phyloP scores from a whole-genome alignment of 164 flowering plant species.

The Chloranthus sessilifolius region DNA sequence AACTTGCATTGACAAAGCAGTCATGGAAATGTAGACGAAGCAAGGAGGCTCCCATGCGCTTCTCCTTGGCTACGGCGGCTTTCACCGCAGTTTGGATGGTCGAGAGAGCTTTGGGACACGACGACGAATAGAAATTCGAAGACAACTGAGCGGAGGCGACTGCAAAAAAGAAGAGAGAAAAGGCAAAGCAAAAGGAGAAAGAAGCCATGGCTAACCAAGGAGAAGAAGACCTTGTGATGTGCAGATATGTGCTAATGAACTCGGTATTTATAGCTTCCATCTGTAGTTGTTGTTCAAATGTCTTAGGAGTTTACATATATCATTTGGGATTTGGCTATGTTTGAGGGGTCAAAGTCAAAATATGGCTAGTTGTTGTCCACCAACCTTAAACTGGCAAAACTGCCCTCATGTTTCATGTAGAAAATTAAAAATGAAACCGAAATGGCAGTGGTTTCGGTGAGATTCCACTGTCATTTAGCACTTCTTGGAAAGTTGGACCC shows the following conservation, averaged over 20 bases:
- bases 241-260: neutral
- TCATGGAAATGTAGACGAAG: constrained; percentile 21
- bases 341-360: no score
- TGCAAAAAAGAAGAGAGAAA: neutral
- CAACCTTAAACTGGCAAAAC: no score
- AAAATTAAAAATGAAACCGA: no score
- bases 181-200: constrained; percentile 1
- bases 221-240: constrained; percentile 2
- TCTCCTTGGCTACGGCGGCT: constrained; percentile 10
- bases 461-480: no score
- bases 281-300: no score
- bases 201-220: constrained; percentile 1
- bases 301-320: no score
- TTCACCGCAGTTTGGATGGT: constrained; percentile 12
- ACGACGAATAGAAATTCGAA: constrained; percentile 9
- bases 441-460: no score
- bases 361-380: no score
- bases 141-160: constrained; percentile 5
- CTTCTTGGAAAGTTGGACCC: no score
- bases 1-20: constrained; percentile 21
- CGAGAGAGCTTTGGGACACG: constrained; percentile 15
- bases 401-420: no score
- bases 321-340: no score
- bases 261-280: no score
- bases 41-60: constrained; percentile 17